These are phyloP conservation scores for Cucurbita pepo DNA, from an alignment of 306 rosid species.

Conservation along the genomic window DNA sequence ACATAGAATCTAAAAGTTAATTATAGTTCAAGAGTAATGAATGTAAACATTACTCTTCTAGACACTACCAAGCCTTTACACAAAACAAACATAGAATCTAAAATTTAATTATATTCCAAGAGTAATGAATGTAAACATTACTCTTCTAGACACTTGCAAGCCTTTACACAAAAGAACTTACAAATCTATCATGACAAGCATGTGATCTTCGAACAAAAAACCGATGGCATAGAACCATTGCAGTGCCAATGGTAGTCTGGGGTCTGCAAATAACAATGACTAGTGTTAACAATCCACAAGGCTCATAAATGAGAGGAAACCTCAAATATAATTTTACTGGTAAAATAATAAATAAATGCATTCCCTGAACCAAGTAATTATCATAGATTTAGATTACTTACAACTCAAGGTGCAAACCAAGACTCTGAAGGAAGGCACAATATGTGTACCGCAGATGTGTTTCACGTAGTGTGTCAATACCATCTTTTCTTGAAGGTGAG, in stretches of 20 bases:
- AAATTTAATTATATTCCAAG: neutral
- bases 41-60: neutral
- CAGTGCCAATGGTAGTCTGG: conserved; percentile 85
- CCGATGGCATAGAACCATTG: conserved; percentile 96
- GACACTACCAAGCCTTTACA: neutral
- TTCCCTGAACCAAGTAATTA: neutral
- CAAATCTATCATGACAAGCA: conserved; percentile 96
- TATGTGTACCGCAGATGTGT: conserved; percentile 81
- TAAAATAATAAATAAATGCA: neutral
- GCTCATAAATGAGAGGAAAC: neutral
- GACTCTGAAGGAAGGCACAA: conserved; percentile 83
- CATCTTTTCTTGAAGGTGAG: conserved; percentile 95
- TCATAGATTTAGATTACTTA: conserved; percentile 24
- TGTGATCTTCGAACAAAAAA: conserved; percentile 83
- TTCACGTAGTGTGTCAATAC: conserved; percentile 73
- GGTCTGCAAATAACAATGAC: conserved; percentile 45
- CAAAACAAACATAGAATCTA: neutral
- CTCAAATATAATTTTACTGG: neutral
- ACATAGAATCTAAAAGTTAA: neutral
- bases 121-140: neutral
- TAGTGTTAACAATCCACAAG: conserved; percentile 3
- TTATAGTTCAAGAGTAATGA: neutral
- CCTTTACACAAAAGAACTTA: conserved; percentile 26
- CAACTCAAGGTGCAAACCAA: conserved; percentile 83
- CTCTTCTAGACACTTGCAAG: neutral